A percentile compares a stretch with the other conserved stretches of the same genome.
phyloP scores from a whole-genome alignment of 306 rosid species.

The Cicer pinnatifidum region DNA sequence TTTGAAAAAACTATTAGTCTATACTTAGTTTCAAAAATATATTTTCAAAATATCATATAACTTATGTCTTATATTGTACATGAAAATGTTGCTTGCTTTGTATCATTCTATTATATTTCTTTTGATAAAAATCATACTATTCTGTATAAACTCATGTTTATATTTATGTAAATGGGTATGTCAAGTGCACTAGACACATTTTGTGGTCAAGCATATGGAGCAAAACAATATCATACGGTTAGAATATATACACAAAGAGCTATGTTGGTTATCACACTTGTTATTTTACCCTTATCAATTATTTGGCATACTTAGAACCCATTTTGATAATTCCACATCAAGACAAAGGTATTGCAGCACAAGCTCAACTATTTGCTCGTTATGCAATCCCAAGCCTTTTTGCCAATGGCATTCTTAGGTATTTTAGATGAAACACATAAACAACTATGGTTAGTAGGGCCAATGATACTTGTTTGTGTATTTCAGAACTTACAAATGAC shows the following conservation, averaged over 20 bases:
- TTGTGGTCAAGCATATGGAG: conserved; percentile 82
- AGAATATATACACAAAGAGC: conserved; percentile 73
- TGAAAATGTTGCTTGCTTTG: neutral
- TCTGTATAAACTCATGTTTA: neutral
- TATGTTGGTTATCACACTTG: conserved; percentile 54
- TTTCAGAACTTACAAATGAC: conserved; percentile 56
- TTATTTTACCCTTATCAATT: conserved; percentile 54
- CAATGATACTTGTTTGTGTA: conserved; percentile 55
- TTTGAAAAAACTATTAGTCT: too few relatives aligned
- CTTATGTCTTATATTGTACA: too few relatives aligned
- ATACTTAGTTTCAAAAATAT: too few relatives aligned
- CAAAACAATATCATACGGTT: conserved; percentile 63
- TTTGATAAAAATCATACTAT: neutral
- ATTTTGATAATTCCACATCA: conserved; percentile 60
- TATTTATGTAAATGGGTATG: conserved; percentile 62
- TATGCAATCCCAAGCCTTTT: conserved; percentile 67
- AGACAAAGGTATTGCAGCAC: conserved; percentile 56
- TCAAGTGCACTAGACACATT: conserved; percentile 76
- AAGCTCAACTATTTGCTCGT: conserved; percentile 62
- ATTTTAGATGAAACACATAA: conserved; percentile 59
- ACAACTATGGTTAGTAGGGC: conserved; percentile 79
- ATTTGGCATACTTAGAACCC: conserved; percentile 55
- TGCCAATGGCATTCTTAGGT: conserved; percentile 64
- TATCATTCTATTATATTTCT: neutral
- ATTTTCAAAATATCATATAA: too few relatives aligned